These are phyloP conservation scores for Fusarium musae DNA, from an alignment of 2,329 filamentous ascomycete species.

Conservation along the genomic window DNA sequence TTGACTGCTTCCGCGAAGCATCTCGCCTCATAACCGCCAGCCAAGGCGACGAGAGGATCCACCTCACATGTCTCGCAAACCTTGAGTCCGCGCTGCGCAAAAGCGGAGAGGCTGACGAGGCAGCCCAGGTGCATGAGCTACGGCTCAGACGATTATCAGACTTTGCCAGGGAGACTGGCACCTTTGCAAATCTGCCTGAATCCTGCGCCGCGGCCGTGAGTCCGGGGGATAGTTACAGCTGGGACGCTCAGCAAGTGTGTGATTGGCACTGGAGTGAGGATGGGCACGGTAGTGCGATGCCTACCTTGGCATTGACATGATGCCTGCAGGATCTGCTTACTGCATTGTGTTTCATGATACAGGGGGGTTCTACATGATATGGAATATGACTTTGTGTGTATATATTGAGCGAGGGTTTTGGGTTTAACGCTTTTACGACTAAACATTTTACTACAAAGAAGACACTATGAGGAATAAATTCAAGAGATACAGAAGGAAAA, in stretches of 20 bases:
- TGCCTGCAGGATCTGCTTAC: conserved; percentile 13
- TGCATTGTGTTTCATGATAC: background rate
- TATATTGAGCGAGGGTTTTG: conserved; percentile 1
- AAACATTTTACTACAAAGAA: conserved; percentile 2
- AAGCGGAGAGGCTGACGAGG: conserved; percentile 40
- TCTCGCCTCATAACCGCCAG: conserved; percentile 43
- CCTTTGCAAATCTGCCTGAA: conserved; percentile 38
- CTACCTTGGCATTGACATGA: conserved; percentile 35
- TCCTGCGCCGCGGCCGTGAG: conserved; percentile 27
- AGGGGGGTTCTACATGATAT: background rate
- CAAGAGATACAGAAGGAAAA: background rate
- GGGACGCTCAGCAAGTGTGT: conserved; percentile 28
- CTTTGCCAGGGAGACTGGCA: conserved; percentile 46
- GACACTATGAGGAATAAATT: background rate
- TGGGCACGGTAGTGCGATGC: conserved; percentile 13
- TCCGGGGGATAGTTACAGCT: conserved; percentile 30
- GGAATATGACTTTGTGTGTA: background rate
- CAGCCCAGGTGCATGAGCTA: conserved; percentile 43
- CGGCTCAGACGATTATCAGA: conserved; percentile 44
- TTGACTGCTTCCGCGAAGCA: conserved; percentile 46
- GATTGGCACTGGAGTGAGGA: conserved; percentile 40
- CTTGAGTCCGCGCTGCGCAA: conserved; percentile 46
- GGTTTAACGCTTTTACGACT: conserved; percentile 19
- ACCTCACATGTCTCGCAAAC: conserved; percentile 49
- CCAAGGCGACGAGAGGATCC: conserved; percentile 48